A percentile compares a stretch with the other conserved stretches of the same genome.
phyloP scores from a whole-genome alignment of 768 basidiomycete genomes.

The Tubosaeta brunneosetosa region DNA sequence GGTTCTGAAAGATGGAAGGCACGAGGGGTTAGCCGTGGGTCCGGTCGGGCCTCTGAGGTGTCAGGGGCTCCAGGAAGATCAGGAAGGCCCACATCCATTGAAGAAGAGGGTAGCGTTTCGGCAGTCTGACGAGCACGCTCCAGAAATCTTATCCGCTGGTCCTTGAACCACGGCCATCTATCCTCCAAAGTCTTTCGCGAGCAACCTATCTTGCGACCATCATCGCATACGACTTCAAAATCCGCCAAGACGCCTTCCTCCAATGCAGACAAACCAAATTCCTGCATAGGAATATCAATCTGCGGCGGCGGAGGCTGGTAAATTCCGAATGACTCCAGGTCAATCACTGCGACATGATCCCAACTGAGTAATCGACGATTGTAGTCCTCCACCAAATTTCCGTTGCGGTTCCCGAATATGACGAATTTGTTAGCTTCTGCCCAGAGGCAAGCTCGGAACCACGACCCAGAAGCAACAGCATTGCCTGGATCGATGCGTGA shows the following conservation, averaged over 20 bases:
- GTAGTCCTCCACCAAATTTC: slow-evolving; percentile 89
- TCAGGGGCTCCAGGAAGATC: slow-evolving; percentile 51
- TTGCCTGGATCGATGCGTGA: slow-evolving; percentile 85
- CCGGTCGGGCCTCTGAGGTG: slow-evolving; percentile 51
- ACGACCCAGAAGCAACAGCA: slow-evolving; percentile 81
- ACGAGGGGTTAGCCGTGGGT: slow-evolving; percentile 78
- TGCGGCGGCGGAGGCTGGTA: slow-evolving; percentile 78
- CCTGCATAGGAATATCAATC: slow-evolving; percentile 69
- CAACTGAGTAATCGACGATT: slow-evolving; percentile 86
- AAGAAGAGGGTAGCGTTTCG: slow-evolving; percentile 53
- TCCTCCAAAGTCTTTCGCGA: slow-evolving; percentile 83
- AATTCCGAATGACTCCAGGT: slow-evolving; percentile 92
- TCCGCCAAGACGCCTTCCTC: slow-evolving; percentile 81
- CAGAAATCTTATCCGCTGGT: slow-evolving; percentile 57
- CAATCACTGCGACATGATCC: slow-evolving; percentile 88
- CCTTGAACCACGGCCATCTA: slow-evolving; percentile 94
- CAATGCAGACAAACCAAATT: slow-evolving; percentile 77
- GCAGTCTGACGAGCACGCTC: slow-evolving; percentile 53
- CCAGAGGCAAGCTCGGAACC: slow-evolving; percentile 93
- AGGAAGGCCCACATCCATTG: slow-evolving; percentile 60
- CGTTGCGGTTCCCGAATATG: slow-evolving; percentile 85
- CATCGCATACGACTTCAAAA: slow-evolving; percentile 90
- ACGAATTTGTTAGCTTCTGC: slow-evolving; percentile 78
- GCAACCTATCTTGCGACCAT: slow-evolving; percentile 77
- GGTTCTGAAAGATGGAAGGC: slow-evolving; percentile 81